phyloP scores from a whole-genome alignment of 352 stramenopile species.

The Pythium dissimile region DNA sequence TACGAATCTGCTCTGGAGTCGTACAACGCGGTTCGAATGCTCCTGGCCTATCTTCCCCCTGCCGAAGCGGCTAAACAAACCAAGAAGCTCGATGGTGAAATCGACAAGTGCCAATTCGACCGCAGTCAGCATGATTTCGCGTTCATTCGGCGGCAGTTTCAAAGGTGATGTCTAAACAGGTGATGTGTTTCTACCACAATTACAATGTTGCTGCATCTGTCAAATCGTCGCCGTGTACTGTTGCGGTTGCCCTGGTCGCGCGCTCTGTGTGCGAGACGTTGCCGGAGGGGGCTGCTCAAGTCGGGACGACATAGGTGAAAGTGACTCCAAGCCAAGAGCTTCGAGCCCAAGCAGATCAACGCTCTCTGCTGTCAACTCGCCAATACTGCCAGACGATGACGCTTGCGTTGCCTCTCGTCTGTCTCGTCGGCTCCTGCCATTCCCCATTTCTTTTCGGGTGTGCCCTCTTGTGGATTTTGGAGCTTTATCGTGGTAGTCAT shows the following conservation, averaged over 20 bases:
- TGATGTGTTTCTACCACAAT: not conserved
- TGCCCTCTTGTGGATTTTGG: not conserved
- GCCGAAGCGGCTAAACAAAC: slow-evolving; percentile 1
- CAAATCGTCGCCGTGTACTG: slow-evolving; percentile 7
- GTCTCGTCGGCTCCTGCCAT: not conserved
- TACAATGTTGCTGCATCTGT: not conserved
- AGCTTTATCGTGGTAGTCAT: not conserved
- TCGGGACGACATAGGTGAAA: not conserved
- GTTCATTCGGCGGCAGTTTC: slow-evolving; percentile 35
- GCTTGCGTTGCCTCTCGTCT: no score
- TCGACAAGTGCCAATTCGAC: slow-evolving; percentile 61
- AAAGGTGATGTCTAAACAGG: not conserved
- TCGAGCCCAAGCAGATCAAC: slow-evolving; percentile 33
- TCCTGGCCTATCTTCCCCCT: not conserved
- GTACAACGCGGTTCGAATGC: slow-evolving; percentile 9
- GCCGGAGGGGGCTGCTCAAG: not conserved
- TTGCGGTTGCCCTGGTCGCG: not conserved
- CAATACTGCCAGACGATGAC: not conserved
- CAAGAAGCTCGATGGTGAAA: slow-evolving; percentile 41
- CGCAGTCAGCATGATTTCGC: slow-evolving; percentile 52
- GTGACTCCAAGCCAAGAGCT: slow-evolving; percentile 3
- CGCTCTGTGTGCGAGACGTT: slow-evolving; percentile 6
- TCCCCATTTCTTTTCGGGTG: slow-evolving; percentile 1
- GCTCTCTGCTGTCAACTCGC: slow-evolving; percentile 6
- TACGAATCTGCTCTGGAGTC: slow-evolving; percentile 48